Base-by-base conservation (phyloP, 2,329 filamentous ascomycete genomes). In the Bipolaris bicolor region DNA sequence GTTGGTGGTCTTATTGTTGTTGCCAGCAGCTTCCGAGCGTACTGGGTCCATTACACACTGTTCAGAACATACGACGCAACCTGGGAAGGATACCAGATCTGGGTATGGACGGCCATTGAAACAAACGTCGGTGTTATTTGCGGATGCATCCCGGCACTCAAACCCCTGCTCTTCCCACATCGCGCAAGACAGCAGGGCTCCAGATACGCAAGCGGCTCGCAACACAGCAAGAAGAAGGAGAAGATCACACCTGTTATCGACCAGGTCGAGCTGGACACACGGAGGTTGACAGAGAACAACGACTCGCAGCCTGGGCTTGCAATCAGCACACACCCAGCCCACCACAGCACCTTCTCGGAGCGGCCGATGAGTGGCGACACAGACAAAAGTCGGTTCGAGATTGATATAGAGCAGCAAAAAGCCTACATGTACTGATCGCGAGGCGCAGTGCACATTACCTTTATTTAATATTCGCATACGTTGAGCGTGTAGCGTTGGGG, bases 1-100 rank as follows among this genome's bases (percentile, higher is more conserved):
- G 68, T 81, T 9, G 79, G 79, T 31, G 75, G 79, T 45, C 65
- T 81, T 40, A 80, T 81, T 46, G 79, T 79, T n/a, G 72, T 81
- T 41, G 79, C 79, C 2, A 79, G 80, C 20, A 71, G 76, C 41
- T 72, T 81, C 64, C 75, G 80, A 7, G 81, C 80, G 10, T 81
- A 80, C 71, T 81, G 72, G 73, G 77, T 81, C 36, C 80, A 79
- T 68, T 78, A 78, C 58, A 75, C 75, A 2, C 68, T 82, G 29
- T 77, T 78, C 50, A 61, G 69, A 18, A 80, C 73, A 36, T 81
- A 79, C 66, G 80, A 82, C 52, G 76, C 77, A 33, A 80, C 79
- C 4, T 82, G 80, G 80, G 71, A 73, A 52, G 76, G 78, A 33
- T 77, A 75, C 57, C 70, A 79, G 39, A 74, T 77, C 41, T 79